Percentiles rank a stretch among this genome's conserved stretches.
phyloP scores from a whole-genome alignment of 257 asterid species.

The Striga asiatica region DNA sequence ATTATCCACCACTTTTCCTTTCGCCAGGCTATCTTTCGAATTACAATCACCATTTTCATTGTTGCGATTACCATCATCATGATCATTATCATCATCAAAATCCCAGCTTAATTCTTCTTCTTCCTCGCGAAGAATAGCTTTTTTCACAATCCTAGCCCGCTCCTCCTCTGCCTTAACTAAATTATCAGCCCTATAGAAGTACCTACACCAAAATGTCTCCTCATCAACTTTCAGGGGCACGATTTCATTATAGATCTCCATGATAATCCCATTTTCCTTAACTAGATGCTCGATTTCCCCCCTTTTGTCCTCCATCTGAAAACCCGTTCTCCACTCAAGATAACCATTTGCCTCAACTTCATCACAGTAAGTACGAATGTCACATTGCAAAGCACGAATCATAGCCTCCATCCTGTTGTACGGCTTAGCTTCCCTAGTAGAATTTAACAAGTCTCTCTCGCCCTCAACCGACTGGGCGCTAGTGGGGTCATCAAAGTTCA shows the following conservation, averaged over 20 bases:
- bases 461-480: slow-evolving; percentile 27
- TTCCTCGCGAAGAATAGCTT: slow-evolving; percentile 51
- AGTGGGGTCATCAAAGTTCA: slow-evolving; percentile 35
- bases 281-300: slow-evolving; percentile 46
- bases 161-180: slow-evolving; percentile 60
- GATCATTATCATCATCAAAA: slow-evolving; percentile 47
- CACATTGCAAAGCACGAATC: slow-evolving; percentile 48
- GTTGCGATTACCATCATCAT: slow-evolving; percentile 6
- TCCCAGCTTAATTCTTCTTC: slow-evolving; percentile 87
- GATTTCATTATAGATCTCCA: slow-evolving; percentile 52
- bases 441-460: slow-evolving; percentile 19
- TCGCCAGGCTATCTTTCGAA: slow-evolving; percentile 20
- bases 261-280: slow-evolving; percentile 32
- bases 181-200: slow-evolving; percentile 57
- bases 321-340: slow-evolving; percentile 57
- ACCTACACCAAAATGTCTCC: slow-evolving; percentile 73
- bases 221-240: slow-evolving; percentile 51
- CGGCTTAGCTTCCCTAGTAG: slow-evolving; percentile 32
- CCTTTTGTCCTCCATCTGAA: slow-evolving; percentile 39
- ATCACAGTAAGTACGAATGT: slow-evolving; percentile 53
- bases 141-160: slow-evolving; percentile 42
- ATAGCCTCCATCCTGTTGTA: slow-evolving; percentile 64
- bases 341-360: slow-evolving; percentile 51
- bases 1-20: slow-evolving; percentile 21
- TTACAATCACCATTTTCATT: slow-evolving; percentile 13